phyloP scores from a whole-genome alignment of 2,329 filamentous ascomycete genomes.

The Aspergillus sp. region DNA sequence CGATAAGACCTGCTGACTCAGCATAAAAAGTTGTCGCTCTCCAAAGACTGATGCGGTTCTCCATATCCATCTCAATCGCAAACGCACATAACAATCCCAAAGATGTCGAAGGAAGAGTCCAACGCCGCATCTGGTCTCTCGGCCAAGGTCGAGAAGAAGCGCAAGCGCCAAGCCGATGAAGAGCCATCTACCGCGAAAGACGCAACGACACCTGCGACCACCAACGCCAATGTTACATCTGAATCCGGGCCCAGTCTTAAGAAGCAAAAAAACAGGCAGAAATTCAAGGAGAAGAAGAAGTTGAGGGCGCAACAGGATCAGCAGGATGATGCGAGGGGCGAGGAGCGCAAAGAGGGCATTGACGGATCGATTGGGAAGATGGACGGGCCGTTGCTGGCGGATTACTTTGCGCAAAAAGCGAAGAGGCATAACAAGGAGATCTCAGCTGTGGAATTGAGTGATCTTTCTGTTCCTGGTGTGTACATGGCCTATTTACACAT shows the following conservation, averaged over 20 bases:
- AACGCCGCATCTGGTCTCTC: slow-evolving; percentile 21
- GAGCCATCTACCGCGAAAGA: slow-evolving; percentile 15
- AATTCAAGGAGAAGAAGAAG: slow-evolving; percentile 34
- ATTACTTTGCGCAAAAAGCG: slow-evolving; percentile 75
- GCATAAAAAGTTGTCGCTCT: slow-evolving; percentile 9
- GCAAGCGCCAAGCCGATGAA: slow-evolving; percentile 32
- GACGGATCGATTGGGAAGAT: slow-evolving; percentile 76
- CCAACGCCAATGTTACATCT: slow-evolving; percentile 2
- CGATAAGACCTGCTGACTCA: slow-evolving; percentile 29
- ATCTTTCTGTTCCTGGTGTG: slow-evolving; percentile 71
- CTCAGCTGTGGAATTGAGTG: slow-evolving; percentile 75
- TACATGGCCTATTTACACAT: neutral
- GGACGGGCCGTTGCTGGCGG: slow-evolving; percentile 75
- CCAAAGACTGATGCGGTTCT: neutral
- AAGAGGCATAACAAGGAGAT: slow-evolving; percentile 71
- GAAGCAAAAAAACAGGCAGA: slow-evolving; percentile 46
- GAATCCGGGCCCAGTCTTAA: slow-evolving; percentile 21
- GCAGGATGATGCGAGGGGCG: slow-evolving; percentile 21
- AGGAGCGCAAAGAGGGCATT: slow-evolving; percentile 63
- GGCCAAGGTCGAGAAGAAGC: slow-evolving; percentile 33
- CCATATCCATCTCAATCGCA: neutral
- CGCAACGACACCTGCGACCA: slow-evolving; percentile 9
- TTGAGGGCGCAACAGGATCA: slow-evolving; percentile 19
- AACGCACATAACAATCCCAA: slow-evolving; percentile 1
- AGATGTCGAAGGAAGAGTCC: slow-evolving; percentile 14